Base-by-base conservation (phyloP, 352 stramenopile species). In the Phytopythium boreale region DNA sequence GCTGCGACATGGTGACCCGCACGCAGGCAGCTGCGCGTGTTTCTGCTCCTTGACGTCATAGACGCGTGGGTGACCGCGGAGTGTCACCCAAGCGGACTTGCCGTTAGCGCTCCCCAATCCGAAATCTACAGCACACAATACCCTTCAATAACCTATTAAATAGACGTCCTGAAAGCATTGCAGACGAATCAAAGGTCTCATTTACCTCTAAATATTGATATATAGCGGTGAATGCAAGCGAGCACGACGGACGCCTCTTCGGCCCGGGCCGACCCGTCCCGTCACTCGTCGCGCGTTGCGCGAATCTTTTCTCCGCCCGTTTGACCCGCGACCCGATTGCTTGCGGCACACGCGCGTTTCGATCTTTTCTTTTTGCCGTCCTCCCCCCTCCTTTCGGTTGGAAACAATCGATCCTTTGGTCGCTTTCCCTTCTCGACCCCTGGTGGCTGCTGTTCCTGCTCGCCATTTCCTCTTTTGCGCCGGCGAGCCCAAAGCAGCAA, bases 391-490 rank as follows among this genome's bases (percentile, higher is more conserved):
- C 4, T 9, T 15, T 4, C 2, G 12, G 20, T 14, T 17, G 41
- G 22, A 27, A 24, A 22, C 19, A n/a, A 51, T 27, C 44, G 44
- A 27, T 15, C 44, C 19, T 26, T 27, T 14, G 44, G n/a, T 10
- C 20, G 20, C 22, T 22, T 19, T 12, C n/a, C n/a, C n/a, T n/a
- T n/a, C n/a, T n/a, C n/a, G n/a, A n/a, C n/a, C n/a, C n/a, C n/a
- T n/a, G n/a, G 46, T 47, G 41, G 41, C 41, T 47, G 41, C 41
- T 6, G 41, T 17, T 47, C n/a, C n/a, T n/a, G n/a, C n/a, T n/a
- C n/a, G n/a, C n/a, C 52, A 58, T 58, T 58, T 15, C 19, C 52
- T 12, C 34, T 44, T 58, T 58, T 41, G 53, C 53, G 34, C 31
- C 31, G 31, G 31, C 31, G 31, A 36, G 31, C 29, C 15, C 24